Conservation (phyloP, 1,284 basidiomycete species). For the Moesziomyces antarcticus region DNA sequence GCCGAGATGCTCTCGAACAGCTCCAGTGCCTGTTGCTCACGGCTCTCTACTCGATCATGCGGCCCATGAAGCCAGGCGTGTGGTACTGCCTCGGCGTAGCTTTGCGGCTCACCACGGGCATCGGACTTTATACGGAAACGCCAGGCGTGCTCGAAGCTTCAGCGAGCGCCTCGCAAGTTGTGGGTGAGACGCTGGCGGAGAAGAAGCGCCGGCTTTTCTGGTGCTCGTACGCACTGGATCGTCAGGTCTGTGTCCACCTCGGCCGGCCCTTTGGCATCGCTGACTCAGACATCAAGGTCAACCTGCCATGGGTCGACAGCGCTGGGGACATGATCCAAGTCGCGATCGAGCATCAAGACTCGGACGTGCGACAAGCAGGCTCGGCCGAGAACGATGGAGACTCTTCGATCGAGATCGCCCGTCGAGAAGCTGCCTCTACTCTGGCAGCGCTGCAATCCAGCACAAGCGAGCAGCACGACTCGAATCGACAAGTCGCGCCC, state of each 20-base stretch:
- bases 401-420: slow-evolving; percentile 36
- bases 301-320: slow-evolving; percentile 38
- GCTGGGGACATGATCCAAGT: slow-evolving; percentile 32
- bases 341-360: slow-evolving; percentile 14
- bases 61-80: slow-evolving; percentile 45
- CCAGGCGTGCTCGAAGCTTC: slow-evolving; percentile 34
- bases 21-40: slow-evolving; percentile 47
- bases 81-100: slow-evolving; percentile 52
- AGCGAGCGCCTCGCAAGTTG: slow-evolving; percentile 11
- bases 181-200: slow-evolving; percentile 33
- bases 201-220: slow-evolving; percentile 47
- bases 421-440: slow-evolving; percentile 44
- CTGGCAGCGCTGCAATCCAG: slow-evolving; percentile 38
- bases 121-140: slow-evolving; percentile 42
- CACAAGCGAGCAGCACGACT: slow-evolving; percentile 14
- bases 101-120: slow-evolving; percentile 43
- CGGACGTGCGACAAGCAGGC: slow-evolving; percentile 2
- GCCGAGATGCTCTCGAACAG: slow-evolving; percentile 47
- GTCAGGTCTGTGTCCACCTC: slow-evolving; percentile 49
- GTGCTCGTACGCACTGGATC: slow-evolving; percentile 50
- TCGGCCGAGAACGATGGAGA: slow-evolving; percentile 24
- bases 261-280: slow-evolving; percentile 48
- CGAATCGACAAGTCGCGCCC: neutral
- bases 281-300: slow-evolving; percentile 48
- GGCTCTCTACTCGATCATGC: slow-evolving; percentile 51